Evolutionary conservation across 768 basidiomycete species (phyloP).

Genomic region (Daedalea quercina): DNA sequence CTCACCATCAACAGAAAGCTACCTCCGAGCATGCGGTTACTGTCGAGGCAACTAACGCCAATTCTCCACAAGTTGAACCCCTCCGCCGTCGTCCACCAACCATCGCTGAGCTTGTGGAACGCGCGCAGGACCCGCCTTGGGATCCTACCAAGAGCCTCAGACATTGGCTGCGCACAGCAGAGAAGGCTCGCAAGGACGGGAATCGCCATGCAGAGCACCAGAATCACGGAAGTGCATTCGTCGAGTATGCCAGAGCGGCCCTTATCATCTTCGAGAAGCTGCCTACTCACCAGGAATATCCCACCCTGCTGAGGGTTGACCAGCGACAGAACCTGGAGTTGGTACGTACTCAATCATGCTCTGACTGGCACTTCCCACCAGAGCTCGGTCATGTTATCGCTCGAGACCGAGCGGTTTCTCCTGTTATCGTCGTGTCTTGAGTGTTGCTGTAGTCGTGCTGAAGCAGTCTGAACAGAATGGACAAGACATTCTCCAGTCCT

Average conservation of each 20-base stretch:
- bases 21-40: too few species aligned
- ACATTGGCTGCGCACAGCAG: constrained; percentile 58
- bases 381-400: neutral
- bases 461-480: too few species aligned
- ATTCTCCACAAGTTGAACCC: too few species aligned
- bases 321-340: constrained; percentile 63
- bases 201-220: constrained; percentile 38
- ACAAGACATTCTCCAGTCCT: constrained; percentile 61
- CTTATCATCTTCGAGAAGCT: constrained; percentile 74
- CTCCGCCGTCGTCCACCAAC: constrained; percentile 40
- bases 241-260: constrained; percentile 66
- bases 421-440: neutral
- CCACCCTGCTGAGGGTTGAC: constrained; percentile 40
- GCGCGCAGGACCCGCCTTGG: constrained; percentile 48
- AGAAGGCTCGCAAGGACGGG: constrained; percentile 52
- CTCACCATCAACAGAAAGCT: too few species aligned
- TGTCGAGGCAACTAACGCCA: too few species aligned
- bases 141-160: constrained; percentile 57
- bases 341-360: constrained; percentile 40
- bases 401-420: neutral
- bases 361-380: too few species aligned
- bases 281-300: constrained; percentile 66
- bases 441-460: too few species aligned
- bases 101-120: constrained; percentile 58
- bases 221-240: constrained; percentile 66